Conservation (phyloP, 1,284 basidiomycete species). For the Wallemia mellicola region DNA sequence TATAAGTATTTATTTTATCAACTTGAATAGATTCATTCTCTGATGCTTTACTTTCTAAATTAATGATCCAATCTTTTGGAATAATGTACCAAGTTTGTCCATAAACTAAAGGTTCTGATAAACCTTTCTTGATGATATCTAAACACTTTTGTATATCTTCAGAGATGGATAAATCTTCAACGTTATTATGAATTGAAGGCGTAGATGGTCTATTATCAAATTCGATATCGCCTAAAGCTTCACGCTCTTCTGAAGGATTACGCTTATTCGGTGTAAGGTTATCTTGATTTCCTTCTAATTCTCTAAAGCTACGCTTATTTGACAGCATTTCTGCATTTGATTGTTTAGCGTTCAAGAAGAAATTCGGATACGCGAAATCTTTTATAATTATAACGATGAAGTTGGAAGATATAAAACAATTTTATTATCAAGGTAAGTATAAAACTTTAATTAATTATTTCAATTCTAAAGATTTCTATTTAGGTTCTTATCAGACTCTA, state of each 20-base stretch:
- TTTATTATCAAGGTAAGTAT: neutral
- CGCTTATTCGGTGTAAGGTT: constrained; percentile 7
- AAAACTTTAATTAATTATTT: neutral
- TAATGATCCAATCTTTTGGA: neutral
- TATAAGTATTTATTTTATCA: neutral
- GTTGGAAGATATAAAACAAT: neutral
- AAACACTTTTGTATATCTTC: neutral
- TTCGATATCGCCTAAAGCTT: constrained; percentile 5
- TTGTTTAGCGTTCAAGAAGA: neutral
- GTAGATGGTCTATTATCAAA: neutral
- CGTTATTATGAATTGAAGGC: neutral
- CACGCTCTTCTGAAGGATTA: constrained; percentile 9
- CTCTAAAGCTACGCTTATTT: neutral
- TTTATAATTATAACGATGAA: too few relatives aligned
- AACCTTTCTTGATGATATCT: neutral
- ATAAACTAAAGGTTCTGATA: neutral
- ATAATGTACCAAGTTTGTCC: neutral
- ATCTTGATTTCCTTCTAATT: neutral
- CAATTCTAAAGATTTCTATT: neutral
- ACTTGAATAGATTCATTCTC: neutral
- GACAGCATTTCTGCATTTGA: neutral
- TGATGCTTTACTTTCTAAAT: neutral
- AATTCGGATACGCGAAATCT: too few relatives aligned
- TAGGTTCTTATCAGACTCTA: neutral
- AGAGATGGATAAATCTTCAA: neutral